Conservation (phyloP, 164 flowering plant genomes). For the Piper longum region DNA sequence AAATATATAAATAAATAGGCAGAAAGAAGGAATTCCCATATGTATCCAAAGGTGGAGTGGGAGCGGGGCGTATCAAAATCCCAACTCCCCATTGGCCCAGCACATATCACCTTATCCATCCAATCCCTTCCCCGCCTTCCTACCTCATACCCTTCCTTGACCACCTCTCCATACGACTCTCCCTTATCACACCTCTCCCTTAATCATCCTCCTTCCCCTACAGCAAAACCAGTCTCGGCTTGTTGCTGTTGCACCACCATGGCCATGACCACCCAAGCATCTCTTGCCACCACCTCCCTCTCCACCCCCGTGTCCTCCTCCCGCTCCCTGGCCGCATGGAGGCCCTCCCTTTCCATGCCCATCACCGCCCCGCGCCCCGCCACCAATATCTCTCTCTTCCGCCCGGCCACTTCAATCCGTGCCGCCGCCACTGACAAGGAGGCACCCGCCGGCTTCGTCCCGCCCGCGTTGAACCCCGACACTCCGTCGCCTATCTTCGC, state of each 20-base stretch:
- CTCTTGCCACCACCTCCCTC: conserved; percentile 54
- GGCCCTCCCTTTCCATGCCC: conserved; percentile 19
- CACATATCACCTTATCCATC: conserved; percentile 48
- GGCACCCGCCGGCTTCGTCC: conserved; percentile 72
- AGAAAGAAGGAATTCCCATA: too few species aligned
- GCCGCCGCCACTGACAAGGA: conserved; percentile 18
- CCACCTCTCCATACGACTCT: conserved; percentile 1
- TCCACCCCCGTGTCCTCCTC: conserved; percentile 24
- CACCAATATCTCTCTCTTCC: conserved; percentile 13
- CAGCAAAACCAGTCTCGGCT: neutral
- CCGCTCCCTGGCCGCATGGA: conserved; percentile 32
- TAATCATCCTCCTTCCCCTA: too few species aligned
- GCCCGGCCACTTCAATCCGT: conserved; percentile 21
- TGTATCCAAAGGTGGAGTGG: neutral
- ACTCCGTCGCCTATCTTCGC: conserved; percentile 87
- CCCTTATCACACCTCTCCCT: neutral
- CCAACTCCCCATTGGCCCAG: conserved; percentile 41
- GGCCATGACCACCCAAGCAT: conserved; percentile 79
- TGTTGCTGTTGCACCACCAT: conserved; percentile 7
- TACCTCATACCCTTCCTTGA: conserved; percentile 6
- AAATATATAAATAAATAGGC: too few species aligned
- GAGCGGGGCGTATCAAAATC: conserved; percentile 34
- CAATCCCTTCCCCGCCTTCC: conserved; percentile 9
- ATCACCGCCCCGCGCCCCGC: conserved; percentile 22
- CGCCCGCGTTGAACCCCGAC: conserved; percentile 74